Conservation (phyloP, 2,329 filamentous ascomycete species). For the Mycosphaerella sp. region DNA sequence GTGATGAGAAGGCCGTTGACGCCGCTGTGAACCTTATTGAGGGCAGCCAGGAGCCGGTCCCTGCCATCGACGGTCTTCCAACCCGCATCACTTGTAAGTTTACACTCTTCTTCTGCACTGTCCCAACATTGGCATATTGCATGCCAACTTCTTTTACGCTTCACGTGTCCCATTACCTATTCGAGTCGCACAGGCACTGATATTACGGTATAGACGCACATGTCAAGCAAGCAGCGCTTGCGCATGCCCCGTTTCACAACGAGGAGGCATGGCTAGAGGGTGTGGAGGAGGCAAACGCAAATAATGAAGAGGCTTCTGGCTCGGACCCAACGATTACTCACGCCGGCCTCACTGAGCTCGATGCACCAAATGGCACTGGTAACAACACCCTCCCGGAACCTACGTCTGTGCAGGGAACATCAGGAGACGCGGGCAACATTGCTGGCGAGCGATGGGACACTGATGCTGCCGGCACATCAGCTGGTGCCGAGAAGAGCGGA, state of each 20-base stretch:
- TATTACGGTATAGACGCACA: constrained; percentile 30
- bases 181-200: background rate
- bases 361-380: constrained; percentile 38
- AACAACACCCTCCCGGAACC: constrained; percentile 29
- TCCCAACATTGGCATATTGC: too few relatives aligned
- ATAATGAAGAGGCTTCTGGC: constrained; percentile 25
- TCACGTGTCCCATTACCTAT: constrained; percentile 16
- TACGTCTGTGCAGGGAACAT: constrained; percentile 33
- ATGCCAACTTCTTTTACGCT: background rate
- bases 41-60: constrained; percentile 60
- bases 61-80: constrained; percentile 58
- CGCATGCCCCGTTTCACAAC: constrained; percentile 50
- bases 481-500: constrained; percentile 45
- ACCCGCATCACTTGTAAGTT: constrained; percentile 66
- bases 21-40: constrained; percentile 73
- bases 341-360: constrained; percentile 63
- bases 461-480: constrained; percentile 39
- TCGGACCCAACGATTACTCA: constrained; percentile 64
- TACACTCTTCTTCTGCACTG: background rate
- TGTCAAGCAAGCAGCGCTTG: constrained; percentile 38
- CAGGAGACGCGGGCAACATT: constrained; percentile 42
- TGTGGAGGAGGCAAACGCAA: constrained; percentile 41
- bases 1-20: constrained; percentile 66
- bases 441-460: constrained; percentile 64
- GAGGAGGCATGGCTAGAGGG: constrained; percentile 48